Base-by-base conservation (phyloP, 208 protist species). In the Leishmania guyanensis region DNA sequence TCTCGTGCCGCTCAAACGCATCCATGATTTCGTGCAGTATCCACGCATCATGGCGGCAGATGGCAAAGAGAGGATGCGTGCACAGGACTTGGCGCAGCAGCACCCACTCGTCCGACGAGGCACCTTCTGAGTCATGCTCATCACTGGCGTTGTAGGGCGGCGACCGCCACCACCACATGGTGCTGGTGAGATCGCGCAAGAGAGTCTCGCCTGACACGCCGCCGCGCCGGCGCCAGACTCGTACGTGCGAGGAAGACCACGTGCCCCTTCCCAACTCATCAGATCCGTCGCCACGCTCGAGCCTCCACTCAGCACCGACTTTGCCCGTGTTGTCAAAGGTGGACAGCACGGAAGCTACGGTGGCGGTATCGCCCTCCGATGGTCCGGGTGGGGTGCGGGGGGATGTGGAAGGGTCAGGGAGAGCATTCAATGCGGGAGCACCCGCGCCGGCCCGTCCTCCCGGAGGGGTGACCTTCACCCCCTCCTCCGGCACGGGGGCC, bases 1-100 rank as follows among this genome's bases (percentile, higher is more conserved):
- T 83, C 43, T 72, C 64, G 8, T 65, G 79, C 9, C 79, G 46
- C 36, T 83, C 48, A 65, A 83, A 83, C 8, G 48, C 73, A 33
- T 78, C 29, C 62, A 78, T 22, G 33, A 83, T 36, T 20, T 83
- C 79, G 14, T 75, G 29, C 54, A 77, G 74, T 60, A 74, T 26
- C n/a, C 2, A 48, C 2, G 22, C 51, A 43, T 83, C 79, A 8
- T 74, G 3, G 51, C 51, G 58, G 73, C 71, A 78, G 65, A 8
- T 3, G 64, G 79, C 29, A 53, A 83, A 83, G 64, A 83, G 43
- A 12, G 79, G 72, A 48, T 83, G 71, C 0, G 51, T 26, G 3
- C 43, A 33, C 14, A 83, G 79, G 1, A 68, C 64, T 16, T 62
- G 71, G 1, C 73, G 73, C 3, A 83, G 54, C 9, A 73, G 53